Conservation (phyloP, 1,139 yeast species). For the Debaryomycetaceae sp. region DNA sequence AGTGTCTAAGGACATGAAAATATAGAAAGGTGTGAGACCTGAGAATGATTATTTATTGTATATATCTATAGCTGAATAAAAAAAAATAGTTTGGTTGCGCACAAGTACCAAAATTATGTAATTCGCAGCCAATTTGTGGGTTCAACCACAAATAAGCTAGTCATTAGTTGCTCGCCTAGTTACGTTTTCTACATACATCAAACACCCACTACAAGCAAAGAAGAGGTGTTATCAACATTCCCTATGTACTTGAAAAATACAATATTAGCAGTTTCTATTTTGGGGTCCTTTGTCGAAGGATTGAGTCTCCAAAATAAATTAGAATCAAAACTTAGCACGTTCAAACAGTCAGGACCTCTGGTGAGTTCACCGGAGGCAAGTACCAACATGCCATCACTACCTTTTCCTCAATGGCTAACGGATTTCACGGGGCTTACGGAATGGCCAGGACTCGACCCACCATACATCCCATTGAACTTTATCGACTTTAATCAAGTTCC, state of each 20-base stretch:
- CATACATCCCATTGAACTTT: slow-evolving; percentile 76
- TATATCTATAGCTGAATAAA: background rate
- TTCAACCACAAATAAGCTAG: slow-evolving; percentile 1
- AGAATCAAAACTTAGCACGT: background rate
- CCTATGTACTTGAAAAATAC: background rate
- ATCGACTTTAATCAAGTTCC: slow-evolving; percentile 57
- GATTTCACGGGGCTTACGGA: slow-evolving; percentile 66
- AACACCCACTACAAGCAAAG: no score
- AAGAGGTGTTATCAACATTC: no score
- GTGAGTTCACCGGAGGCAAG: slow-evolving; percentile 2
- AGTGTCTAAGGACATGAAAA: background rate
- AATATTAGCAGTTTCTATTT: background rate
- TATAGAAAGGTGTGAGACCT: background rate
- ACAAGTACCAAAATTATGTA: background rate
- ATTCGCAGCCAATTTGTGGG: slow-evolving; percentile 3
- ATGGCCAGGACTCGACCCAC: slow-evolving; percentile 89
- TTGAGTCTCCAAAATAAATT: background rate
- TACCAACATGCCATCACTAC: slow-evolving; percentile 18
- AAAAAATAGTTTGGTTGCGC: background rate
- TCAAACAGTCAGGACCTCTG: background rate
- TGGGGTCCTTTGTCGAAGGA: background rate
- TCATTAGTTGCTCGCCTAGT: background rate
- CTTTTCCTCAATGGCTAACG: slow-evolving; percentile 77
- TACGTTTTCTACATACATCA: no score
- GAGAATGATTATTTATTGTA: background rate